These are phyloP conservation scores for Bathelium albidoporum DNA, from an alignment of 495 filamentous ascomycete species.

Conservation along the genomic window DNA sequence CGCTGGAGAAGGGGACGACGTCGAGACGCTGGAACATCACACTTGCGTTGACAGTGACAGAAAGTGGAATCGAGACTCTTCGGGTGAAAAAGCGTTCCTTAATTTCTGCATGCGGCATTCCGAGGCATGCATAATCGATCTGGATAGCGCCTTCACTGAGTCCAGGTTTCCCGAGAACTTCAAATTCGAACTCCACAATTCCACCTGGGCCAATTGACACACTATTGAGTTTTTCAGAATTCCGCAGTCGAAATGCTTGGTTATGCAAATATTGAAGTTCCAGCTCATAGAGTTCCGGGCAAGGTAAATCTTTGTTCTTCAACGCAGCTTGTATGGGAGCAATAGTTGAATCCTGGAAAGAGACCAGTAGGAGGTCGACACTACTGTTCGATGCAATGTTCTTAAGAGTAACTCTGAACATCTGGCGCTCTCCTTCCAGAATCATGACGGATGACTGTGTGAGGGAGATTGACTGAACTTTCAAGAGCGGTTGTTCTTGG, in stretches of 20 bases:
- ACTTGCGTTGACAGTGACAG: slow-evolving; percentile 83
- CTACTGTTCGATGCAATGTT: slow-evolving; percentile 59
- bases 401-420: slow-evolving; percentile 68
- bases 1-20: slow-evolving; percentile 56
- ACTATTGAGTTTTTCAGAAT: slow-evolving; percentile 12
- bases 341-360: slow-evolving; percentile 81
- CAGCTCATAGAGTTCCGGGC: slow-evolving; percentile 72
- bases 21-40: slow-evolving; percentile 71
- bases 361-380: slow-evolving; percentile 76
- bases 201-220: slow-evolving; percentile 34
- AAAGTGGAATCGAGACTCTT: slow-evolving; percentile 69
- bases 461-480: slow-evolving; percentile 64
- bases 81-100: slow-evolving; percentile 74
- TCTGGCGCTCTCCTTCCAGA: slow-evolving; percentile 70
- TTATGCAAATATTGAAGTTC: slow-evolving; percentile 62
- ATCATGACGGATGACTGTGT: slow-evolving; percentile 85
- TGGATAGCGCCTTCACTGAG: slow-evolving; percentile 73
- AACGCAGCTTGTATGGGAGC: slow-evolving; percentile 63
- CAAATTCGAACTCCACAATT: slow-evolving; percentile 71
- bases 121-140: slow-evolving; percentile 70
- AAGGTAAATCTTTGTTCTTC: slow-evolving; percentile 60
- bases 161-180: slow-evolving; percentile 75
- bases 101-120: slow-evolving; percentile 50
- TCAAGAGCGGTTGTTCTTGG: slow-evolving; percentile 61
- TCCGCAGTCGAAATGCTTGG: slow-evolving; percentile 58